A percentile compares a stretch with the other conserved stretches of the same genome.
Conservation (phyloP, 805 yeast species). For the Priceomyces melissophilus region DNA sequence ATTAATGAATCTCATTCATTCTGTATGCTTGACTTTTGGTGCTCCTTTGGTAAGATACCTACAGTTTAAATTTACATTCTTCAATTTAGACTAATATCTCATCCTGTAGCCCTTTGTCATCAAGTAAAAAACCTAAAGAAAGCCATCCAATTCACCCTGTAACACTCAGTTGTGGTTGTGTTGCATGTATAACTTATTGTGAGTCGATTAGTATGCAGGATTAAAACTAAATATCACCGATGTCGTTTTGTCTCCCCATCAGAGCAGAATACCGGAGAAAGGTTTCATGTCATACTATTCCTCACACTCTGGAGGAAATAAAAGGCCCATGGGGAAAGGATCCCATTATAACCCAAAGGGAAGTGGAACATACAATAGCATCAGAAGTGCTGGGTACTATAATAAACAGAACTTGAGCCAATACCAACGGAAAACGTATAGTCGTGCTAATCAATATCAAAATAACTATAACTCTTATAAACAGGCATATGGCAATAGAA, state of each 20-base stretch:
- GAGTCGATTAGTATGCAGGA: background rate
- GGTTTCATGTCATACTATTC: conserved; percentile 1
- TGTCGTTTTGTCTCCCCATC: background rate
- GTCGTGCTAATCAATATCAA: conserved; percentile 3
- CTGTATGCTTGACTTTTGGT: no score
- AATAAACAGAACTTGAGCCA: background rate
- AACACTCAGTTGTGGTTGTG: no score
- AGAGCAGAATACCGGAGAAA: background rate
- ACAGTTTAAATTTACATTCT: no score
- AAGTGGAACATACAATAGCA: background rate
- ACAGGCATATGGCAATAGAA: background rate
- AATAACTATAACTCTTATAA: conserved; percentile 5
- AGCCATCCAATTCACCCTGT: no score
- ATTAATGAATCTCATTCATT: no score
- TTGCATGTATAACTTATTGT: no score
- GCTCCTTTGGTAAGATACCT: no score
- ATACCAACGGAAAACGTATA: conserved; percentile 7
- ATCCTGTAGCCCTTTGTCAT: no score
- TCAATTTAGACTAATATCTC: no score
- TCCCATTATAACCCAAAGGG: background rate
- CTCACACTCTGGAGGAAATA: background rate
- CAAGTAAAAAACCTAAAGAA: no score
- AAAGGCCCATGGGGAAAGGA: background rate
- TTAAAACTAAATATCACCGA: background rate
- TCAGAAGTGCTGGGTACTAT: background rate